Base-by-base conservation (phyloP, 148 eudicot species). In the Chenopodium quinoa region DNA sequence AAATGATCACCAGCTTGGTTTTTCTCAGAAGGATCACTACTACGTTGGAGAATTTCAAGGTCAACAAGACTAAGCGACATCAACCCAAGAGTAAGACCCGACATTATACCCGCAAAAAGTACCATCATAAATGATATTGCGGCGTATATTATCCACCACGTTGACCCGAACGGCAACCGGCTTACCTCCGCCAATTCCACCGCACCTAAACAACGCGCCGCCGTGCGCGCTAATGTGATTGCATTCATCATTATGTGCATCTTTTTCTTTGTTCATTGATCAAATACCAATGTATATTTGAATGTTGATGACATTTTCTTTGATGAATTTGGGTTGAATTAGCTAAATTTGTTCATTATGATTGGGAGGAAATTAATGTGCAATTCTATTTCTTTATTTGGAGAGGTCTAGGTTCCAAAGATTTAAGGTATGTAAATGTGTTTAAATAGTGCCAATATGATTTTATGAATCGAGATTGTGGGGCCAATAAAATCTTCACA, bases 1-100 rank as follows among this genome's bases (percentile, higher is more conserved):
- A 75, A n/a, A n/a, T n/a, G 52, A 2, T 13, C 31, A 92, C 97
- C 94, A 62, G 99, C 99, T 93, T 92, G 99, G 23, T 81, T 89
- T 86, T 93, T 92, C 85, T 96, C 95, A 6, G 86, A 70, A 6
- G 83, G 11, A 40, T 90, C 88, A 76, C 98, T 98, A 83, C 99
- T 92, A 2, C 95, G 85, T 52, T 92, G 92, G 63, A 93, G 92
- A 75, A 95, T 93, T 71, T 95, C 98, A 67, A 95, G 97, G 71
- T 95, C 98, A 22, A 95, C 97, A 20, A 92, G 89, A 8, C 97
- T 93, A 23, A 95, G 90, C 3, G 98, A 95, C 98, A 93, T 95
- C 80, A 95, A 81, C 1, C 98, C 98, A 63, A 95, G 76, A 4
- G 98, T 95, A 12, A 95, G 82, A 2, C 98, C 98, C 0, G 98